Evolutionary conservation across 495 filamentous ascomycete genomes (phyloP).

Genomic region (Cudoniella acicularis): DNA sequence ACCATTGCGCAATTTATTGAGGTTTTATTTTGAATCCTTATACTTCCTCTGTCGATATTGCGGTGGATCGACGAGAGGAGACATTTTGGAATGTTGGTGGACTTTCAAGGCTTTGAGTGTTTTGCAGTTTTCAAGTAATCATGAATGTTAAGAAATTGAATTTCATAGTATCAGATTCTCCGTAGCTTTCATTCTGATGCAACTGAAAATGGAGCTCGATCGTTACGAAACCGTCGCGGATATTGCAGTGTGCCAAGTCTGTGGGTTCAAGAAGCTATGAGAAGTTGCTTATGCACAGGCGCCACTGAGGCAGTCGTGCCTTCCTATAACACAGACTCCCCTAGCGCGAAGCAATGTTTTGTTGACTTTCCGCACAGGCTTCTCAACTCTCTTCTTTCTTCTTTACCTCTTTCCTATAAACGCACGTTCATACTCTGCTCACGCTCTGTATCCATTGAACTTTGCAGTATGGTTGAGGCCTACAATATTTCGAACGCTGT

Average conservation of each 20-base stretch:
- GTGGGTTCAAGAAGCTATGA: conserved; percentile 4
- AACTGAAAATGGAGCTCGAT: conserved; percentile 5
- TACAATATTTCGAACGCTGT: conserved; percentile 8
- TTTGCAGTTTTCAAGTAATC: conserved; percentile 7
- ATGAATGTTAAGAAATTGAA: conserved; percentile 6
- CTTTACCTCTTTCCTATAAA: conserved; percentile 5
- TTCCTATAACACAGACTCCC: conserved; percentile 5
- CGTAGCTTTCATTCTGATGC: conserved; percentile 4
- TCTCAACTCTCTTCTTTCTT: conserved; percentile 9
- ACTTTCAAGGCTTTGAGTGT: conserved; percentile 5
- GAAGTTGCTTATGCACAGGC: conserved; percentile 3
- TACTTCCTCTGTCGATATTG: conserved; percentile 5
- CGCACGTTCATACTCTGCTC: conserved; percentile 9
- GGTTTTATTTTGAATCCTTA: conserved; percentile 10
- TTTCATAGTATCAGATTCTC: conserved; percentile 8
- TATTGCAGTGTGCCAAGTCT: not conserved
- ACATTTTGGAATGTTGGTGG: conserved; percentile 9
- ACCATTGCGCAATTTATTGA: conserved; percentile 3
- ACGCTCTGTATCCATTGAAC: conserved; percentile 14
- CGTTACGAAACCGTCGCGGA: not conserved
- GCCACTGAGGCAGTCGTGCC: conserved; percentile 6
- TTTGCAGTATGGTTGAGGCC: conserved; percentile 10
- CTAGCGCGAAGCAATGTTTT: conserved; percentile 7
- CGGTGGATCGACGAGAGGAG: conserved; percentile 4
- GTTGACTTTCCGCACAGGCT: conserved; percentile 10